These are phyloP conservation scores for Phellopilus nigrolimitatus DNA, from an alignment of 1,284 basidiomycete species.

Conservation along the genomic window DNA sequence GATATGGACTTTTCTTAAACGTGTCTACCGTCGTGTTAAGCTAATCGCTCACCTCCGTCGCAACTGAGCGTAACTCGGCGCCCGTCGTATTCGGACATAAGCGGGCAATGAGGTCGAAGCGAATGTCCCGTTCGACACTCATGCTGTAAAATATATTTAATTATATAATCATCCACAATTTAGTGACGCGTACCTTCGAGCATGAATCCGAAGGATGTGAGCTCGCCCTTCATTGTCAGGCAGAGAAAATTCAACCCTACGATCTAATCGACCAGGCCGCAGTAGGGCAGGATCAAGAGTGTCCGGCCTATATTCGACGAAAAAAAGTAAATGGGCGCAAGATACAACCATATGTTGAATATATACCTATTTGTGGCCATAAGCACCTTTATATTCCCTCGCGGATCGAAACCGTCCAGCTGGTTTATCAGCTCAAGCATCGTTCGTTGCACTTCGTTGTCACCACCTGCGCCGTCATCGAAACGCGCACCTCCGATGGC, in stretches of 20 bases:
- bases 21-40: conserved; percentile 1
- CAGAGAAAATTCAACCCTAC: conserved; percentile 92
- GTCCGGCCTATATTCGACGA: conserved; percentile 67
- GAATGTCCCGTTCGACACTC: conserved; percentile 96
- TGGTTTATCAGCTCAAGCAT: conserved; percentile 99
- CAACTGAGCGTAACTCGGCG: conserved; percentile 93
- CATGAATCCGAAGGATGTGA: conserved; percentile 96
- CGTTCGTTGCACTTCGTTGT: conserved; percentile 99
- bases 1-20: conserved; percentile 10
- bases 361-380: conserved; percentile 96
- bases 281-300: conserved; percentile 96
- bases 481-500: conserved; percentile 99
- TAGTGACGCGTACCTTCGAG: conserved; percentile 64
- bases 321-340: not conserved
- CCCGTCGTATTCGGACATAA: conserved; percentile 98
- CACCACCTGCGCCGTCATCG: conserved; percentile 97
- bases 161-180: conserved; percentile 2
- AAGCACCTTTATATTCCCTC: conserved; percentile 99
- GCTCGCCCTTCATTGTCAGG: conserved; percentile 97
- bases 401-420: conserved; percentile 95
- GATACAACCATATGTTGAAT: conserved; percentile 4
- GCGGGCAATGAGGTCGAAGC: conserved; percentile 96
- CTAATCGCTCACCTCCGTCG: conserved; percentile 71
- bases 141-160: conserved; percentile 53
- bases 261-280: conserved; percentile 93